These are phyloP conservation scores for rapeseed (Brassica napus) DNA, from an alignment of 345 rosid species.

Conservation along the genomic window Da-Ae NC_063448.1:12966501-12967000, in stretches of 20 bases:
- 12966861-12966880: not conserved
- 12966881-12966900: constrained; percentile 11
- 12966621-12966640: no score
- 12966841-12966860: constrained; percentile 20
- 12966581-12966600: constrained; percentile 27
- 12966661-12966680: no score
- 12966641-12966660: no score
- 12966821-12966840: not conserved
- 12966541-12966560: constrained; percentile 23
- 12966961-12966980: not conserved
- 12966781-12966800: not conserved
- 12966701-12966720: no score
- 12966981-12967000: not conserved
- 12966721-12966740: no score
- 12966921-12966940: not conserved
- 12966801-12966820: constrained; percentile 1
- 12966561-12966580: no score
- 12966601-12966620: not conserved
- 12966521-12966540: constrained; percentile 53
- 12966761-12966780: no score
- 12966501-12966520: no score
- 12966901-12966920: constrained; percentile 6
- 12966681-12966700: no score
- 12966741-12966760: no score
- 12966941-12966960: not conserved